Base-by-base conservation (phyloP, 257 asterid genomes). In the Cruciata laevipes region DNA sequence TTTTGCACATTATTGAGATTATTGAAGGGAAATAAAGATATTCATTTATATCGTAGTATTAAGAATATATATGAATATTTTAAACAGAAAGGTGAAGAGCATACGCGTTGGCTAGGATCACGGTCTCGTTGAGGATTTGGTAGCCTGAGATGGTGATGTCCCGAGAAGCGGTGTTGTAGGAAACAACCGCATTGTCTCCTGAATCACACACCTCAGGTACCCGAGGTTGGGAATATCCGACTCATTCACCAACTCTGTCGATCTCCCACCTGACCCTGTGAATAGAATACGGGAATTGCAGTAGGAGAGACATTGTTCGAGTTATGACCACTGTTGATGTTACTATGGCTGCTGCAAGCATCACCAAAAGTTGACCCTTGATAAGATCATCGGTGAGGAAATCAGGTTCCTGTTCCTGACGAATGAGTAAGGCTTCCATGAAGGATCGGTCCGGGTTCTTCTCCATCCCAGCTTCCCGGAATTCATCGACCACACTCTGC, bases 261-360 rank as follows among this genome's bases (percentile, higher is more conserved):
- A 87, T 83, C 68, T 85, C 95, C 20, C 62, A 30, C 40, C 79
- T 83, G 7, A 85, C 61, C 33, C 80, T 83, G 4, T 7, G 71
- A 37, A 85, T 25, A 37, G 72, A 60, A 32, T 75, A 53, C 0
- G 86, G 86, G 20, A 85, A 76, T 14, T 68, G 62, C 70, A 85
- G 61, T 21, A 87, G 77, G 33, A 76, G 79, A 2, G 76, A 76
- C 86, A 87, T 76, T 0, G 86, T 84, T 79, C 85, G 71, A 70
- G 81, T 86, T 0, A 75, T 65, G 1, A 87, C 74, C 52, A 40
- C 31, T 1, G 78, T 63, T 3, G 85, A 70, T 7, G 91, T 87
- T 55, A 82, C 89, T 11, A 83, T 78, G 61, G 91, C 95, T 4
- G 87, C 89, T 20, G 78, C 52, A 12, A n/a, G n/a, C n/a, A n/a